A percentile compares a stretch with the other conserved stretches of the same genome.
Conservation (phyloP, 805 yeast species). For the Diddensiella santjacobensis region DNA sequence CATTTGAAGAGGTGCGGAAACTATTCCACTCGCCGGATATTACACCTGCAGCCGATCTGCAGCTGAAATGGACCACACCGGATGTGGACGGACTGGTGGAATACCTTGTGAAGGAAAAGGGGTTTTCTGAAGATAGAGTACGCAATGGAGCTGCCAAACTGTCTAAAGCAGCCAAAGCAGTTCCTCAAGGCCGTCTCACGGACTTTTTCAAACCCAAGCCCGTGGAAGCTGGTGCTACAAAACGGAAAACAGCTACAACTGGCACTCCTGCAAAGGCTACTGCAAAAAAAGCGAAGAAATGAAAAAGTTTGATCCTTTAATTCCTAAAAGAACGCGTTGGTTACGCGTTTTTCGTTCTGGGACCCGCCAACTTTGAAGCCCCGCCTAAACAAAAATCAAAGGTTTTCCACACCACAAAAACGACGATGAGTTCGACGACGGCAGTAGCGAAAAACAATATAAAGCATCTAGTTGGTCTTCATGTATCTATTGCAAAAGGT, state of each 20-base stretch:
- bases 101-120: slow-evolving; percentile 81
- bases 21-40: slow-evolving; percentile 84
- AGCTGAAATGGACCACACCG: slow-evolving; percentile 85
- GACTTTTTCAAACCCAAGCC: slow-evolving; percentile 77
- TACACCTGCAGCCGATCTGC: slow-evolving; percentile 52
- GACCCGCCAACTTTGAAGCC: too few relatives aligned
- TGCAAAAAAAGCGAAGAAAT: slow-evolving; percentile 15
- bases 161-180: slow-evolving; percentile 75
- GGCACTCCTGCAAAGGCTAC: too few relatives aligned
- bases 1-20: slow-evolving; percentile 80
- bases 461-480: slow-evolving; percentile 65
- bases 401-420: too few relatives aligned
- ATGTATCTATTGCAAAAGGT: slow-evolving; percentile 76
- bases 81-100: slow-evolving; percentile 78
- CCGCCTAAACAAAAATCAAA: too few relatives aligned
- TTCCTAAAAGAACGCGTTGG: too few relatives aligned
- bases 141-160: slow-evolving; percentile 82
- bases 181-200: slow-evolving; percentile 88
- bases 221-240: slow-evolving; percentile 9
- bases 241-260: neutral
- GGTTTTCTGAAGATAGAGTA: slow-evolving; percentile 90
- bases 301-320: slow-evolving; percentile 1
- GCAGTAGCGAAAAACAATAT: too few relatives aligned
- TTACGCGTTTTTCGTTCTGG: too few relatives aligned
- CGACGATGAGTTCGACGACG: too few relatives aligned